Base-by-base conservation (phyloP, 176 grass and related monocot species). In the Rhynchospora pubera region DNA sequence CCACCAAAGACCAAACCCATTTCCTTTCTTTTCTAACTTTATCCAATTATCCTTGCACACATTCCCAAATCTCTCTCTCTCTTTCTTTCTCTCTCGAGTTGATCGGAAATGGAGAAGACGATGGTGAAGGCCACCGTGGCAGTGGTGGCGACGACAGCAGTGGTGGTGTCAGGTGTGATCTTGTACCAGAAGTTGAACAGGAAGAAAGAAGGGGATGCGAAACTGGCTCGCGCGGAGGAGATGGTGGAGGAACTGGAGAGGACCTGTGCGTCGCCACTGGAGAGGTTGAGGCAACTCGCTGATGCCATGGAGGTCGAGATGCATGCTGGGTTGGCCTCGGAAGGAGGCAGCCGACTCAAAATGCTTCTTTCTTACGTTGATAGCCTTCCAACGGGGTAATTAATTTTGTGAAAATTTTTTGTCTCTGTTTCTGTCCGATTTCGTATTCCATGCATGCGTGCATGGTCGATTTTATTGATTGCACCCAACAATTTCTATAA, bases 341-440 rank as follows among this genome's bases (percentile, higher is more conserved):
- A 88, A 47, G 91, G 86, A 2, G 83, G 70, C 16, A 94, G 90
- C 85, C 90, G 53, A 76, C 66, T 97, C 77, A 91, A 94, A 85
- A 97, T 94, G 94, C 92, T 97, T 28, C 83, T 91, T 77, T 90
- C 88, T 85, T 92, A 88, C 30, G 92, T 94, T 0, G 92, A 97
- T n/a, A 91, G 84, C 65, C 94, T 97, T 30, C 94, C 94, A 52
- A 88, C 85, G 14, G 92, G 94, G 92, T 97, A 81, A 50, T 28
- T 5, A 39, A 39, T 39, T 39, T 39, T 5, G 34, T 5, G 34
- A 3, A 3, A 39, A n/a, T n/a, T n/a, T 39, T 39, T 39, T 28
- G 4, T 28, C 11, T 5, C 26, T 28, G 1, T 62, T 26, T 23
- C 42, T 16, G 13, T 11, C 65, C 8, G 75, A 87, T 75, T 83